phyloP scores from a whole-genome alignment of 2,329 filamentous ascomycete species.

The Ploettnerulaceae sp. region DNA sequence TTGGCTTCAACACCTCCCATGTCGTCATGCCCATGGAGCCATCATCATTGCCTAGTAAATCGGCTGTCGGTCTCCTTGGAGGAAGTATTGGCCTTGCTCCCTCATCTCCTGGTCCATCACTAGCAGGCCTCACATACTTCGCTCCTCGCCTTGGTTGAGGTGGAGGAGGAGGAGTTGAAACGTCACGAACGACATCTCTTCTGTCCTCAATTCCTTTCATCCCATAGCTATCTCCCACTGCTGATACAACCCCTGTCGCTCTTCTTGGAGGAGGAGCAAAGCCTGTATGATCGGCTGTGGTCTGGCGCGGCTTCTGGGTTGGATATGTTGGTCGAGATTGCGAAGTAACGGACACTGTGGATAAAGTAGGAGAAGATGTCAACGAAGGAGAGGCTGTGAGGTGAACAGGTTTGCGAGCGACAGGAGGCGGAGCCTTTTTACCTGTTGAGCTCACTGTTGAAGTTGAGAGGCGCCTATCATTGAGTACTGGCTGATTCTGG shows the following conservation, averaged over 20 bases:
- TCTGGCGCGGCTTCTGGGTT: constrained; percentile 15
- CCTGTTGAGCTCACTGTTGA: constrained; percentile 28
- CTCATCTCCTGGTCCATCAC: constrained; percentile 19
- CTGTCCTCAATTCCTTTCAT: constrained; percentile 13
- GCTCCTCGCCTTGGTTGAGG: constrained; percentile 26
- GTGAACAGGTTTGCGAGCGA: constrained; percentile 33
- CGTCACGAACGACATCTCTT: constrained; percentile 2
- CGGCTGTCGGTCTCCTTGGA: constrained; percentile 24
- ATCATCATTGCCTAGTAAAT: constrained; percentile 28
- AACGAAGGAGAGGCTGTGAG: constrained; percentile 25
- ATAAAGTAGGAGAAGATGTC: constrained; percentile 20
- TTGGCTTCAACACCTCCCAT: constrained; percentile 31
- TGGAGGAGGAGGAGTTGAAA: constrained; percentile 21
- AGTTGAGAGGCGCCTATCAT: constrained; percentile 26
- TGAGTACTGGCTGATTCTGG: constrained; percentile 14
- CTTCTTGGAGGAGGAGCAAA: constrained; percentile 27
- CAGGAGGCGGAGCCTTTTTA: constrained; percentile 32
- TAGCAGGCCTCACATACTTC: constrained; percentile 7
- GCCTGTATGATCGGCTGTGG: constrained; percentile 15
- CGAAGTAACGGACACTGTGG: constrained; percentile 16
- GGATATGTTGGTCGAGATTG: constrained; percentile 9
- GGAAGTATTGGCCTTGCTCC: constrained; percentile 27
- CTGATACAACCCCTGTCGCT: constrained; percentile 14
- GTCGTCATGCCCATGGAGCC: constrained; percentile 21
- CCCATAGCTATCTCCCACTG: constrained; percentile 5